Evolutionary conservation across 306 rosid genomes (phyloP).

Genomic region (Cyclanthera cordifolia): DNA sequence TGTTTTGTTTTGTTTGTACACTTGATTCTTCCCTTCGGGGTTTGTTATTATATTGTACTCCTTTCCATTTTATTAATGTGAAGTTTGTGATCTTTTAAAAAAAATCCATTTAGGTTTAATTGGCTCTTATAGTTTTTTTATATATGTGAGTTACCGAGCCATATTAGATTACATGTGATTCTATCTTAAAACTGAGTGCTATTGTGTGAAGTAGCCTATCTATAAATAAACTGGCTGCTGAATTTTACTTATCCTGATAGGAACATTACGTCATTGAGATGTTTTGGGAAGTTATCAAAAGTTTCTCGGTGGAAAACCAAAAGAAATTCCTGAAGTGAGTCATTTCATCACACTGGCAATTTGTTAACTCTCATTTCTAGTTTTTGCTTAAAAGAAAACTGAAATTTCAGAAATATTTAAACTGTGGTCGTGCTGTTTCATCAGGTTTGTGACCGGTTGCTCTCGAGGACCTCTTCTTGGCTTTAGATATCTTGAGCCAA

Average conservation of each 20-base stretch:
- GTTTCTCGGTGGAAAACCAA: constrained; percentile 75
- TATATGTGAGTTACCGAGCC: too few species aligned
- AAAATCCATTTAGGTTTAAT: too few species aligned
- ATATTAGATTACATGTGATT: too few species aligned
- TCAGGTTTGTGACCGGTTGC: constrained; percentile 96
- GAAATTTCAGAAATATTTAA: constrained; percentile 12
- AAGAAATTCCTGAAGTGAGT: constrained; percentile 88
- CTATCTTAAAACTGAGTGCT: too few species aligned
- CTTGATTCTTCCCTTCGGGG: too few species aligned
- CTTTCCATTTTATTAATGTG: too few species aligned
- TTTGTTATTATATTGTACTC: too few species aligned
- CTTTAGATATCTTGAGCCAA: constrained; percentile 75
- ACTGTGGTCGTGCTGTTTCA: constrained; percentile 8
- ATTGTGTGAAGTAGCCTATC: too few species aligned
- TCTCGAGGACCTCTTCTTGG: constrained; percentile 98
- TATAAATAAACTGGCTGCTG: too few species aligned
- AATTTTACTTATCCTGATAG: constrained; percentile 31
- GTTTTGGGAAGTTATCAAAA: constrained; percentile 91
- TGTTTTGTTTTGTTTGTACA: too few species aligned
- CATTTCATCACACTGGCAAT: background rate
- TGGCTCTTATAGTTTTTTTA: too few species aligned
- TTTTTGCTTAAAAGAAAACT: background rate
- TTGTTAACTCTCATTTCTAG: background rate
- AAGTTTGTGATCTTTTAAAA: too few species aligned
- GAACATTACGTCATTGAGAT: constrained; percentile 81